Percentiles rank a stretch among this genome's conserved stretches.
Conservation (phyloP, 1,284 basidiomycete species). For the Ganoderma sp. region DNA sequence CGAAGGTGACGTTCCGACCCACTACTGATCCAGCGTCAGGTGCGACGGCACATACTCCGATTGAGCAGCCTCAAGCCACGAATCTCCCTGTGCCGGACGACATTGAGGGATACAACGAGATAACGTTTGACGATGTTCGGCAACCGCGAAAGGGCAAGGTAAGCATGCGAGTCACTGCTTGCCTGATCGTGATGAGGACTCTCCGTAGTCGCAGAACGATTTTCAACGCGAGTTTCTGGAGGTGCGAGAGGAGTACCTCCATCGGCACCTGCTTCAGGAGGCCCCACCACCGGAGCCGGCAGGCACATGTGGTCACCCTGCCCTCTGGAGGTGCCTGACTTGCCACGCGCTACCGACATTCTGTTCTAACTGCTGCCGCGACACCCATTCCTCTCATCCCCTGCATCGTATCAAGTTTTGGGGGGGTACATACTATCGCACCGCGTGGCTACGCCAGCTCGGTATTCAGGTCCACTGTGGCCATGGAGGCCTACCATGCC, state of each 20-base stretch:
- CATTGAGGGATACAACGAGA: background rate
- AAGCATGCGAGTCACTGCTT: too few species aligned
- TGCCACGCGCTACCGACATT: constrained; percentile 1
- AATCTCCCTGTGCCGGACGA: background rate
- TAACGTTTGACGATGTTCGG: background rate
- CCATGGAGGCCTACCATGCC: background rate
- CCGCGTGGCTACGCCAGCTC: background rate
- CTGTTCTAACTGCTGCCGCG: background rate
- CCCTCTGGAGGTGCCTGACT: background rate
- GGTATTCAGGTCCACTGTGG: background rate
- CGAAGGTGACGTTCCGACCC: too few species aligned
- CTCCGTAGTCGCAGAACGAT: background rate
- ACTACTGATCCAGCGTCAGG: too few species aligned
- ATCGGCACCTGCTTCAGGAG: background rate
- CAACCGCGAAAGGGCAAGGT: background rate
- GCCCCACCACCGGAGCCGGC: background rate
- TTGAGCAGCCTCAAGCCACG: background rate
- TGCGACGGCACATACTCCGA: too few species aligned
- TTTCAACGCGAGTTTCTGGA: background rate
- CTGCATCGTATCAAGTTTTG: constrained; percentile 2
- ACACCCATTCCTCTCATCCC: background rate
- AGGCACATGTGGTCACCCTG: background rate
- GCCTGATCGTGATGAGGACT: too few species aligned
- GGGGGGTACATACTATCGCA: background rate
- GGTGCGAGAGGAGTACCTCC: background rate